Evolutionary conservation across 164 flowering plant genomes (phyloP).

Genomic region (Liriodendron chinense): DNA sequence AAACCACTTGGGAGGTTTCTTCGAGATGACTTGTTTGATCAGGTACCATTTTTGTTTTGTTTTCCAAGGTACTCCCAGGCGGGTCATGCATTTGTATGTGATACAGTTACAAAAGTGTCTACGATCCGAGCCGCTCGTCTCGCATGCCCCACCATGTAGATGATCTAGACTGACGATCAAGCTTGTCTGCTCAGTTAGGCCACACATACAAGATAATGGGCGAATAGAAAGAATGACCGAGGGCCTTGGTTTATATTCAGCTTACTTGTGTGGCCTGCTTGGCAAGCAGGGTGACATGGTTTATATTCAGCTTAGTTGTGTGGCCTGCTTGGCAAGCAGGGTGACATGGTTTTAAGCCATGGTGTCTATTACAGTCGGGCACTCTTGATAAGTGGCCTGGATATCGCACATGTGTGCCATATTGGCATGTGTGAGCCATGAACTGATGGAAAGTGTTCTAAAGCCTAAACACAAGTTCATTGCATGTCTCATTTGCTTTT

Average conservation of each 20-base stretch:
- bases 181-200: background rate
- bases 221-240: background rate
- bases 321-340: too few relatives aligned
- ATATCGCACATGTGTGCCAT: background rate
- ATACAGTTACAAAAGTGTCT: background rate
- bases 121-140: background rate
- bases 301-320: background rate
- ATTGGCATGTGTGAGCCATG: background rate
- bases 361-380: background rate
- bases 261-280: background rate
- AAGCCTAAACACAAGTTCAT: background rate
- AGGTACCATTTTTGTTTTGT: slow-evolving; percentile 38
- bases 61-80: background rate
- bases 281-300: too few relatives aligned
- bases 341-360: background rate
- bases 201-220: background rate
- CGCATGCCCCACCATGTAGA: background rate
- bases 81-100: background rate
- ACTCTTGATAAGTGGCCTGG: background rate
- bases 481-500: background rate
- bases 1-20: slow-evolving; percentile 93
- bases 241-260: background rate
- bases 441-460: too few relatives aligned
- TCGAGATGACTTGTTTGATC: slow-evolving; percentile 78
- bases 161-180: background rate